A percentile compares a stretch with the other conserved stretches of the same genome.
These are phyloP conservation scores for Pseudognaphalium luteoalbum DNA, from an alignment of 129 eudicot genomes.

Conservation along the genomic window DNA sequence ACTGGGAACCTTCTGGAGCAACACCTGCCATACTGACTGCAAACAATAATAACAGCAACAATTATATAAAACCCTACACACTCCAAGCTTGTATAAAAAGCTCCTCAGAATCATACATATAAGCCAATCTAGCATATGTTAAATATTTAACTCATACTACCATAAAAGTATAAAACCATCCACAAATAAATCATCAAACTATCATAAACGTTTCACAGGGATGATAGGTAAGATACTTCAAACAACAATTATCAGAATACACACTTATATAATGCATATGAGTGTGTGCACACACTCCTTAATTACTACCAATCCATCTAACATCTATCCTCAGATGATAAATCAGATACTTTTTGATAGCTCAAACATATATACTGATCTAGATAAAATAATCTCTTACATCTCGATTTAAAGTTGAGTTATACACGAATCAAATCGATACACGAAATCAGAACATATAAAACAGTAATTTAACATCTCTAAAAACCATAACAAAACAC, in stretches of 20 bases:
- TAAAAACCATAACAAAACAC: background rate
- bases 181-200: background rate
- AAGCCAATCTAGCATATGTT: background rate
- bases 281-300: background rate
- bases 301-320: background rate
- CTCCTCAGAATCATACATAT: background rate
- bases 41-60: conserved; percentile 4
- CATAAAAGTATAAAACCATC: background rate
- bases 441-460: background rate
- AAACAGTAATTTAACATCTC: background rate
- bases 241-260: background rate
- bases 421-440: background rate
- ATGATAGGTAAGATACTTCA: background rate
- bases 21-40: conserved; percentile 61
- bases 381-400: background rate
- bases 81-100: background rate
- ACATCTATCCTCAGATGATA: conserved; percentile 17
- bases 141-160: background rate
- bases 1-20: conserved; percentile 64
- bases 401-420: background rate
- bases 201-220: background rate
- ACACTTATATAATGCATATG: background rate
- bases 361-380: conserved; percentile 18
- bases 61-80: background rate
- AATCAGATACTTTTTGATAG: background rate